These are phyloP conservation scores for Nosema muscidifuracis DNA, from an alignment of 371 early-diverging fungal species.

Conservation along the genomic window DNA sequence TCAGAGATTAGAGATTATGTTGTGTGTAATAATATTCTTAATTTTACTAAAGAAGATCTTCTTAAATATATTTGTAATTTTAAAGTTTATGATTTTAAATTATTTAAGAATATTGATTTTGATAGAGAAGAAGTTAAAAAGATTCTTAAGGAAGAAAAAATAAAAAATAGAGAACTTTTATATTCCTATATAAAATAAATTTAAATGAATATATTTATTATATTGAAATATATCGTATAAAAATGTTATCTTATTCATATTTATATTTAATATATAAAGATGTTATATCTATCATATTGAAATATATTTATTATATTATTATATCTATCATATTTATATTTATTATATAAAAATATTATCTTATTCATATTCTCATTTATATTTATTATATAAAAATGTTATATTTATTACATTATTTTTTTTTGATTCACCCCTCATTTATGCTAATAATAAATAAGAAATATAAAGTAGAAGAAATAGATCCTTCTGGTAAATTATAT, in stretches of 20 bases:
- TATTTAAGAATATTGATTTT: background rate
- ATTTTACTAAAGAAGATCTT: background rate
- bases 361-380: too few relatives aligned
- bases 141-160: background rate
- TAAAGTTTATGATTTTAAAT: background rate
- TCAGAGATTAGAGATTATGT: background rate
- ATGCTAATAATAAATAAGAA: slow-evolving; percentile 32
- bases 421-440: background rate
- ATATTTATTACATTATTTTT: background rate
- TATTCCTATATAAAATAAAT: background rate
- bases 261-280: too few relatives aligned
- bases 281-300: too few relatives aligned
- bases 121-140: background rate
- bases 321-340: background rate
- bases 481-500: slow-evolving; percentile 35
- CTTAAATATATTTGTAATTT: background rate
- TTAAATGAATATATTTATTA: background rate
- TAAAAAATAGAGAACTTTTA: background rate
- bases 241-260: too few relatives aligned
- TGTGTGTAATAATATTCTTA: background rate
- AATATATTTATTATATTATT: background rate
- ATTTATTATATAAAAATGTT: too few relatives aligned
- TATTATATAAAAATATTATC: too few relatives aligned
- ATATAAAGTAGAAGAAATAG: slow-evolving; percentile 17
- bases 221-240: too few relatives aligned